A percentile compares a stretch with the other conserved stretches of the same genome.
These are phyloP conservation scores for Calocybe gangraenosa DNA, from an alignment of 768 basidiomycete species.

Conservation along the genomic window DNA sequence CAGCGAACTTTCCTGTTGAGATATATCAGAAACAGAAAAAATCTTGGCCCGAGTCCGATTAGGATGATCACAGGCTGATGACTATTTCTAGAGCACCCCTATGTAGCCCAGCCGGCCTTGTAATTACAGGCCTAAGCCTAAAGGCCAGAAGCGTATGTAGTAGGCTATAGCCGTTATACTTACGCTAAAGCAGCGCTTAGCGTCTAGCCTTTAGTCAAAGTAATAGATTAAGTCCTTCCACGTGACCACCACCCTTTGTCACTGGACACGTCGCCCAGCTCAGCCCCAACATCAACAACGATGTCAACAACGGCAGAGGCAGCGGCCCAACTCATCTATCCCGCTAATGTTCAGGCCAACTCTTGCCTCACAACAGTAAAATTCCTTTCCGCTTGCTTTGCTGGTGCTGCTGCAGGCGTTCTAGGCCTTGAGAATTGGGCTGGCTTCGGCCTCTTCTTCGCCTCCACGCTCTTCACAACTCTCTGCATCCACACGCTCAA, in stretches of 20 bases:
- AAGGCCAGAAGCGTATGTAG: no score
- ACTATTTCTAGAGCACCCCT: no score
- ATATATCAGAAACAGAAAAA: no score
- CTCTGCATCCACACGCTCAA: slow-evolving; percentile 63
- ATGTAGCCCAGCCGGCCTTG: no score
- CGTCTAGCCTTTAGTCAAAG: no score
- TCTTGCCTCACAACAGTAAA: slow-evolving; percentile 61
- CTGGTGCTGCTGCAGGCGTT: slow-evolving; percentile 85
- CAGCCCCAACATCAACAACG: slow-evolving; percentile 9
- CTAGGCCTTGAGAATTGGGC: slow-evolving; percentile 83
- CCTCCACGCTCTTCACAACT: slow-evolving; percentile 65
- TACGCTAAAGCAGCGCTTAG: no score
- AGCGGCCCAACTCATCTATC: slow-evolving; percentile 59
- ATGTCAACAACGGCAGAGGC: slow-evolving; percentile 50
- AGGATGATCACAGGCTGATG: no score
- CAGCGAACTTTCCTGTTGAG: no score
- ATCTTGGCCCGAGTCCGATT: no score
- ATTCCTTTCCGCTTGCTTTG: slow-evolving; percentile 79
- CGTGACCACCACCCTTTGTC: slow-evolving; percentile 11
- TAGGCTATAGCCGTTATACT: no score
- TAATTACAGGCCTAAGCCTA: no score
- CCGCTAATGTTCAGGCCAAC: slow-evolving; percentile 65
- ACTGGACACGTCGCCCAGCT: slow-evolving; percentile 1
- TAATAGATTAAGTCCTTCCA: no score
- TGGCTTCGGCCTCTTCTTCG: slow-evolving; percentile 77